Conservation (phyloP, 257 asterid species). For the Ehretia macrophylla region DNA sequence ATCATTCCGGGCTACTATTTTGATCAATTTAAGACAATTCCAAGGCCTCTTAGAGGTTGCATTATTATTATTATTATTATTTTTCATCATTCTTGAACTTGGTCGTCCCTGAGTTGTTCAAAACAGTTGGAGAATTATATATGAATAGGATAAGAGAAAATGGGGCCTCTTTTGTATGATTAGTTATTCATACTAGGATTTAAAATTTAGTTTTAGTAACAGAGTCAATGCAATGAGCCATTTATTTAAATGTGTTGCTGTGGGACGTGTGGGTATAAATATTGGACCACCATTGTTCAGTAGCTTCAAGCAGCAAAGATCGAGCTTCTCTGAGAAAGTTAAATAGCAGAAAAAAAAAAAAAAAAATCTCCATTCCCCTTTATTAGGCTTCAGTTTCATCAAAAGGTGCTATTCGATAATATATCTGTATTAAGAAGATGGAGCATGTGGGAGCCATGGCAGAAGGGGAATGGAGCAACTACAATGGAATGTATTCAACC, state of each 20-base stretch:
- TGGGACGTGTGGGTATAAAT: not conserved
- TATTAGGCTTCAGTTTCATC: no score
- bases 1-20: not conserved
- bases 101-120: not conserved
- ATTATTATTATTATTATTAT: no score
- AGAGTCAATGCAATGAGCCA: not conserved
- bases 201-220: not conserved
- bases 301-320: not conserved
- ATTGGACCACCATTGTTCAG: not conserved
- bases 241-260: not conserved
- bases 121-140: not conserved
- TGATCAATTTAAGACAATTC: not conserved
- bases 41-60: not conserved
- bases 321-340: no score
- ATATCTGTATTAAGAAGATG: constrained; percentile 19
- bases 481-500: constrained; percentile 27
- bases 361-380: no score
- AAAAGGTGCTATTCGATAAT: not conserved
- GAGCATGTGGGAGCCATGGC: constrained; percentile 29
- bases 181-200: not conserved
- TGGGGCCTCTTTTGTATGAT: not conserved
- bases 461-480: constrained; percentile 43
- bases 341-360: not conserved
- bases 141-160: not conserved
- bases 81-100: not conserved